Percentiles rank a stretch among this genome's conserved stretches.
These are phyloP conservation scores for Nigrospora sphaerica DNA, from an alignment of 2,329 filamentous ascomycete species.

Conservation along the genomic window DNA sequence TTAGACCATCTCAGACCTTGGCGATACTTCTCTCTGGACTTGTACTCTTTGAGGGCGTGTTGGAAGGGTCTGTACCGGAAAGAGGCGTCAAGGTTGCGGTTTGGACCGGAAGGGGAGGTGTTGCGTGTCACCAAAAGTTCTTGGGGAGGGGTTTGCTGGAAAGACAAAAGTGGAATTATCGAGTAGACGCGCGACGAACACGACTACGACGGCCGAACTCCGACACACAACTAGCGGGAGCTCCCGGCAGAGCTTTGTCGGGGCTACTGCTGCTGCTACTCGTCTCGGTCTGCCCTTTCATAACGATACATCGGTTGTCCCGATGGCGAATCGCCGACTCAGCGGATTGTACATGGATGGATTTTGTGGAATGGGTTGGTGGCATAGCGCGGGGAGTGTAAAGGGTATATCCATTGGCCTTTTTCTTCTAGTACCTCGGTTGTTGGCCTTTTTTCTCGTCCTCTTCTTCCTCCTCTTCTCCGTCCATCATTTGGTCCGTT, in stretches of 20 bases:
- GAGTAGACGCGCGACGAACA: not conserved
- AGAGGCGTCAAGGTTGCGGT: constrained; percentile 23
- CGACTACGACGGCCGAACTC: not conserved
- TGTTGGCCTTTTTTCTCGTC: constrained; percentile 12
- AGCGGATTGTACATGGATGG: constrained; percentile 19
- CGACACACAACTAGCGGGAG: not conserved
- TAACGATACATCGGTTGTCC: constrained; percentile 18
- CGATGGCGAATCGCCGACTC: constrained; percentile 7
- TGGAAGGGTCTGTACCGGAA: constrained; percentile 34
- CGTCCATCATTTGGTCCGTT: constrained; percentile 14
- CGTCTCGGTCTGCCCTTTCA: constrained; percentile 1
- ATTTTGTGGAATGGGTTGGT: constrained; percentile 21
- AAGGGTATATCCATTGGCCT: constrained; percentile 24
- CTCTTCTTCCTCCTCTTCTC: constrained; percentile 13
- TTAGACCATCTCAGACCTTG: constrained; percentile 36
- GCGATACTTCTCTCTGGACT: constrained; percentile 34
- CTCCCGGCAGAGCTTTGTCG: not conserved
- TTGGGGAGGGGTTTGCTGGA: constrained; percentile 31
- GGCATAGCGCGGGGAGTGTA: constrained; percentile 29
- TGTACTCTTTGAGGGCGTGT: constrained; percentile 33
- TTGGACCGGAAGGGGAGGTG: constrained; percentile 17
- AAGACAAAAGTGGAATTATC: constrained; percentile 27
- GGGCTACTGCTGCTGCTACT: not conserved
- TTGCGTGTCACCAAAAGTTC: constrained; percentile 18
- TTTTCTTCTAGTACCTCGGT: constrained; percentile 16